Evolutionary conservation across 2,329 filamentous ascomycete genomes (phyloP).

Genomic region (Verticillium isaacii): DNA sequence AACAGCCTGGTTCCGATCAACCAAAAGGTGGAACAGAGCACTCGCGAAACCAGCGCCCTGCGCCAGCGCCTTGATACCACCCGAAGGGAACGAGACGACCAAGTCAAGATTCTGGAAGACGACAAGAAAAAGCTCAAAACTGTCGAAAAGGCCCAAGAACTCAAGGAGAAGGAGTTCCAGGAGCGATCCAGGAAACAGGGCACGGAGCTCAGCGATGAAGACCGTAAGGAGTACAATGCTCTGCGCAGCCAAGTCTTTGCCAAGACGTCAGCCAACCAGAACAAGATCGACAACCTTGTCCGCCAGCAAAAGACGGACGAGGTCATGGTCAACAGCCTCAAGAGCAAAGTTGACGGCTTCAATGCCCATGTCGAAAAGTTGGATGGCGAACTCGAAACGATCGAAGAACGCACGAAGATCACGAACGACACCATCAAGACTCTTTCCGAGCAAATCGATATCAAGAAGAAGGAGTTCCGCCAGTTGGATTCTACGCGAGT

Average conservation of each 20-base stretch:
- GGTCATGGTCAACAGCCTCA: slow-evolving; percentile 83
- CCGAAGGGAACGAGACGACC: slow-evolving; percentile 69
- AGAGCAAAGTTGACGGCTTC: slow-evolving; percentile 78
- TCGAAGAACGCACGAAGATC: slow-evolving; percentile 63
- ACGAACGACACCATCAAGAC: slow-evolving; percentile 61
- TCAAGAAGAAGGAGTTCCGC: slow-evolving; percentile 89
- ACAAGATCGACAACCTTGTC: slow-evolving; percentile 78
- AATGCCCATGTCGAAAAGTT: slow-evolving; percentile 71
- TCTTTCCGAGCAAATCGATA: slow-evolving; percentile 71
- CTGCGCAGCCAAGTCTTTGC: slow-evolving; percentile 82
- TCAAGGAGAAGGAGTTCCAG: slow-evolving; percentile 84
- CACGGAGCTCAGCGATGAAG: slow-evolving; percentile 76
- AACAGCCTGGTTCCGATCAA: slow-evolving; percentile 84
- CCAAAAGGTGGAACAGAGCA: slow-evolving; percentile 82
- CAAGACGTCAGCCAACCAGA: slow-evolving; percentile 74
- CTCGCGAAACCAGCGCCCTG: slow-evolving; percentile 63
- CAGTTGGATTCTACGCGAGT: slow-evolving; percentile 78
- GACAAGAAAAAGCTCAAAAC: slow-evolving; percentile 74
- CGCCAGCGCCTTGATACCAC: slow-evolving; percentile 66
- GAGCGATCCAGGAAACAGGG: slow-evolving; percentile 83
- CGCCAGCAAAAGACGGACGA: slow-evolving; percentile 89
- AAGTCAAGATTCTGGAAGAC: slow-evolving; percentile 64
- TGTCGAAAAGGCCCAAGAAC: slow-evolving; percentile 84
- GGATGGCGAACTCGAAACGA: slow-evolving; percentile 63
- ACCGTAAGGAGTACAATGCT: slow-evolving; percentile 84